Evolutionary conservation across 129 eudicot species (phyloP).

Genomic region (Flaveria trinervia): DNA sequence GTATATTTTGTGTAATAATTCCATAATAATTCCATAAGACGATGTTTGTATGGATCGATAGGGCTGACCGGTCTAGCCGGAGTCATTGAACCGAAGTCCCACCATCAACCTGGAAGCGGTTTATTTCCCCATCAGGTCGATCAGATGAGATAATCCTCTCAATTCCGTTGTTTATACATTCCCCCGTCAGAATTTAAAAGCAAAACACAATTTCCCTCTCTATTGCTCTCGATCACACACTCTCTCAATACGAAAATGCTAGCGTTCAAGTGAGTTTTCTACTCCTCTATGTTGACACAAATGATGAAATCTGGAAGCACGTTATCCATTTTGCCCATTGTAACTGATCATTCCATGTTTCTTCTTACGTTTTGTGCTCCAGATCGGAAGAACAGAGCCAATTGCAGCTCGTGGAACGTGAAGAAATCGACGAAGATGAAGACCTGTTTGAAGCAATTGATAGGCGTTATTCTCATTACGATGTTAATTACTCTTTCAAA

Average conservation of each 20-base stretch:
- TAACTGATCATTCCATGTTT: slow-evolving; percentile 16
- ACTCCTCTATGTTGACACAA: slow-evolving; percentile 5
- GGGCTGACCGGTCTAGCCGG: no score
- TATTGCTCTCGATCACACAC: slow-evolving; percentile 28
- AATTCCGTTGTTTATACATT: neutral
- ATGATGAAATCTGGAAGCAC: neutral
- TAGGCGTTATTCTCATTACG: slow-evolving; percentile 23
- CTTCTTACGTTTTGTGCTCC: slow-evolving; percentile 24
- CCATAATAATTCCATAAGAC: no score
- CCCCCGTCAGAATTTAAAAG: slow-evolving; percentile 2
- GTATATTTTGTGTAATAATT: no score
- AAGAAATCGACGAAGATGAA: slow-evolving; percentile 88
- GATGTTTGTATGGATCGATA: no score
- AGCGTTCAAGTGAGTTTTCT: slow-evolving; percentile 53
- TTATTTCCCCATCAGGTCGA: neutral
- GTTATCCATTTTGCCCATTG: slow-evolving; percentile 6
- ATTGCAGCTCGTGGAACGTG: slow-evolving; percentile 82
- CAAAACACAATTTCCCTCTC: slow-evolving; percentile 17
- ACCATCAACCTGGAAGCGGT: slow-evolving; percentile 18
- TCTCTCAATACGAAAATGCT: slow-evolving; percentile 45
- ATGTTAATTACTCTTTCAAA: neutral
- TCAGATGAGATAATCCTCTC: neutral
- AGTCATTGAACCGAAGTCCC: no score
- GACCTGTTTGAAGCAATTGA: slow-evolving; percentile 89
- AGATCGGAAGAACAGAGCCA: slow-evolving; percentile 69